A percentile compares a stretch with the other conserved stretches of the same genome.
These are phyloP conservation scores for Melastoma malabathricum DNA, from an alignment of 345 rosid species.

Conservation along the genomic window DNA sequence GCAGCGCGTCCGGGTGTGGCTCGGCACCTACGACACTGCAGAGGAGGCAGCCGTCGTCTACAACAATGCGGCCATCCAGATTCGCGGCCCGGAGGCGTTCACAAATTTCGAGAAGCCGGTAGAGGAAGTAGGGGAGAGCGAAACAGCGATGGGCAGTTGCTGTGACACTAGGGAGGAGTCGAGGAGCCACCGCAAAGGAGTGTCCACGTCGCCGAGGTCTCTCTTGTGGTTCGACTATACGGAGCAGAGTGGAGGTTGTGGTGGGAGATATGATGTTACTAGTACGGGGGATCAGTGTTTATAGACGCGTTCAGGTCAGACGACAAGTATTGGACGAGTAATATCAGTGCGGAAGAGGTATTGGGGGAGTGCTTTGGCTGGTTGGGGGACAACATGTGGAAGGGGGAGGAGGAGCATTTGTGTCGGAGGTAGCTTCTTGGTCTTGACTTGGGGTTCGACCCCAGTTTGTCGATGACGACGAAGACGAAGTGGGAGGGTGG, in stretches of 20 bases:
- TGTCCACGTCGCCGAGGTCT: slow-evolving; percentile 47
- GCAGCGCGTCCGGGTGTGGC: slow-evolving; percentile 67
- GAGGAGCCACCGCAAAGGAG: too few species aligned
- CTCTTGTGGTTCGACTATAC: slow-evolving; percentile 52
- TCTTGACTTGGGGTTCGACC: slow-evolving; percentile 30
- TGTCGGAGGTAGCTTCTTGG: slow-evolving; percentile 23
- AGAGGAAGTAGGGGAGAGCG: too few species aligned
- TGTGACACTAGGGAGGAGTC: slow-evolving; percentile 5
- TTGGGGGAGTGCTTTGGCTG: slow-evolving; percentile 11
- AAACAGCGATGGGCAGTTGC: too few species aligned
- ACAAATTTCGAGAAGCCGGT: slow-evolving; percentile 39
- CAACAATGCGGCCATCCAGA: slow-evolving; percentile 82
- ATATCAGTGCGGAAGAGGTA: too few species aligned
- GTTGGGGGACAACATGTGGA: slow-evolving; percentile 8
- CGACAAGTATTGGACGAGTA: neutral
- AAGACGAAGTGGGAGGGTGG: slow-evolving; percentile 24
- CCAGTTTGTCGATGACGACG: slow-evolving; percentile 12
- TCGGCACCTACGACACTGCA: slow-evolving; percentile 40
- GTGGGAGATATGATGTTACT: slow-evolving; percentile 14
- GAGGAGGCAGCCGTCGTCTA: slow-evolving; percentile 65
- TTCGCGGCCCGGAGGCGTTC: slow-evolving; percentile 88
- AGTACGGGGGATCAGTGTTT: slow-evolving; percentile 27
- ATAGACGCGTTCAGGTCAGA: slow-evolving; percentile 19
- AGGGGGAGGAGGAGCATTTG: slow-evolving; percentile 15
- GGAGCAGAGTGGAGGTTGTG: slow-evolving; percentile 16